Percentiles rank a stretch among this genome's conserved stretches.
Evolutionary conservation across 1,284 basidiomycete species (phyloP).

Genomic region (Moniliella sp.): DNA sequence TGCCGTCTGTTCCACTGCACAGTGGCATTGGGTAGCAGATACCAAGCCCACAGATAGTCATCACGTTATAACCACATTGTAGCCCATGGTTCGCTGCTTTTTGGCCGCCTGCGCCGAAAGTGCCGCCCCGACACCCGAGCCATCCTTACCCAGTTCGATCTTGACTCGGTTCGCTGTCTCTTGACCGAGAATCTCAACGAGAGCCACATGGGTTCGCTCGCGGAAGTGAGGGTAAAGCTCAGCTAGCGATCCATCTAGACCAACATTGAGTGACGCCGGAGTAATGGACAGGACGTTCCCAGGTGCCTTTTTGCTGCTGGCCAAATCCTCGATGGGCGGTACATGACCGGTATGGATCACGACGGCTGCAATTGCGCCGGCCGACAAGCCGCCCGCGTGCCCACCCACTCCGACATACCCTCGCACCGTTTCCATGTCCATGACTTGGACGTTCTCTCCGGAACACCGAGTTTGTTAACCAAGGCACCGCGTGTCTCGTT

Average conservation of each 20-base stretch:
- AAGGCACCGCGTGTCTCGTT: slow-evolving; percentile 40
- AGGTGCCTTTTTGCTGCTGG: too few species aligned
- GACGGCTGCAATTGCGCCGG: slow-evolving; percentile 63
- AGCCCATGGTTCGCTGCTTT: slow-evolving; percentile 14
- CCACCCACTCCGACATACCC: slow-evolving; percentile 64
- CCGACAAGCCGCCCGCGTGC: slow-evolving; percentile 63
- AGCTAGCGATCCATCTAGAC: slow-evolving; percentile 43
- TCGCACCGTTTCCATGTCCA: slow-evolving; percentile 52
- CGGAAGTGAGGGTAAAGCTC: slow-evolving; percentile 58
- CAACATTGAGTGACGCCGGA: too few species aligned
- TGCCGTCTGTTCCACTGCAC: too few species aligned
- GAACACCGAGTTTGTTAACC: slow-evolving; percentile 45
- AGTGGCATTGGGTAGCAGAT: too few species aligned
- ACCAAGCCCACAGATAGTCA: too few species aligned
- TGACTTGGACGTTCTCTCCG: slow-evolving; percentile 34
- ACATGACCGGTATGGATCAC: slow-evolving; percentile 54
- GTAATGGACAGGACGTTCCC: too few species aligned
- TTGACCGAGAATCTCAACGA: slow-evolving; percentile 55
- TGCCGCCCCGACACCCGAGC: slow-evolving; percentile 60
- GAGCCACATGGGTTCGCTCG: slow-evolving; percentile 51
- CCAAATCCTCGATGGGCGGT: too few species aligned
- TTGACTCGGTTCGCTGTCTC: slow-evolving; percentile 54
- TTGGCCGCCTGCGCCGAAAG: slow-evolving; percentile 13
- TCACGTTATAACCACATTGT: slow-evolving; percentile 15
- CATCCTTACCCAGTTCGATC: slow-evolving; percentile 84